phyloP scores from a whole-genome alignment of 352 stramenopile genomes.

The Hyaloperonospora brassicae region DNA sequence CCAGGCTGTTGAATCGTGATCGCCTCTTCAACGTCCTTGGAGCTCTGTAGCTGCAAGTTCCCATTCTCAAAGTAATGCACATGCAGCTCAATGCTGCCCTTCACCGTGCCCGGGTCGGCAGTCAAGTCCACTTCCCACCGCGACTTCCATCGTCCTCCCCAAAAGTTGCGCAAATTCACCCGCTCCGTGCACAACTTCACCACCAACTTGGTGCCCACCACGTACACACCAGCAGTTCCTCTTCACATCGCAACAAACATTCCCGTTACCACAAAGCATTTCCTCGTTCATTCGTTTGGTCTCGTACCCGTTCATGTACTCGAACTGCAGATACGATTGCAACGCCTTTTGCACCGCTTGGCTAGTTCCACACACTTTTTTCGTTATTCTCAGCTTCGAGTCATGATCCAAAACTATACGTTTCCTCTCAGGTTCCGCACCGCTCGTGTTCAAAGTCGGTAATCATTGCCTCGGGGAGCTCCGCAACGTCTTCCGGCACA shows the following conservation, averaged over 20 bases:
- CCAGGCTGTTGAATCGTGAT: constrained; percentile 34
- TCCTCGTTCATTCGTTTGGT: neutral
- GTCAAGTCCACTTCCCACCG: constrained; percentile 61
- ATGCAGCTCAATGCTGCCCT: constrained; percentile 71
- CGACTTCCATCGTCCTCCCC: constrained; percentile 80
- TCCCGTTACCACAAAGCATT: neutral
- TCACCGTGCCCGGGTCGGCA: constrained; percentile 19
- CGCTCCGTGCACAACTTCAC: constrained; percentile 80
- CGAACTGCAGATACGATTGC: constrained; percentile 74
- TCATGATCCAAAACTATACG: too few relatives aligned
- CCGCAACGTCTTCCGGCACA: constrained; percentile 39
- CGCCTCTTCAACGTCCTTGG: constrained; percentile 60
- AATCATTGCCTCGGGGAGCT: constrained; percentile 34
- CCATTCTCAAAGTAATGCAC: constrained; percentile 96
- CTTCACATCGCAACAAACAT: constrained; percentile 22
- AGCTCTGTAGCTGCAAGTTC: constrained; percentile 88
- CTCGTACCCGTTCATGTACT: constrained; percentile 68
- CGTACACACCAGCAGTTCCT: constrained; percentile 72
- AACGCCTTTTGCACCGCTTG: constrained; percentile 52
- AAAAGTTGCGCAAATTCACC: constrained; percentile 87
- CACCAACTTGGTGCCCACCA: constrained; percentile 50
- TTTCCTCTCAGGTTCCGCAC: constrained; percentile 45
- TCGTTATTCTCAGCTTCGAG: constrained; percentile 1
- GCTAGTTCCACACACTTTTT: constrained; percentile 3
- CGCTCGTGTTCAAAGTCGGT: constrained; percentile 62